Percentiles rank a stretch among this genome's conserved stretches.
phyloP scores from a whole-genome alignment of 192 early-diverging fungal genomes.

The Geosiphon pyriformis region DNA sequence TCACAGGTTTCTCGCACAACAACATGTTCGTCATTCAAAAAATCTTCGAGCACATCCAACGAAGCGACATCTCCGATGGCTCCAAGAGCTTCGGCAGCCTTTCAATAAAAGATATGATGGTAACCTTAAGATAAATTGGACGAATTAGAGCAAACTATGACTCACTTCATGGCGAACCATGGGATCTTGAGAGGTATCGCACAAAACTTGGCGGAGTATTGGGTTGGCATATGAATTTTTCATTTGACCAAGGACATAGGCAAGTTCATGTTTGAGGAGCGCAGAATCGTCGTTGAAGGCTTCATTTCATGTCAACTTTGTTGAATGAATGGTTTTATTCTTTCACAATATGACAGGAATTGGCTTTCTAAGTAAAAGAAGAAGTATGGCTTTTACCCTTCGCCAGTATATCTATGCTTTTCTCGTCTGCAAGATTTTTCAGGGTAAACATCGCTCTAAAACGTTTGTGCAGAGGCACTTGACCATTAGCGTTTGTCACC shows the following conservation, averaged over 20 bases:
- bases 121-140: background rate
- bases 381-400: slow-evolving; percentile 45
- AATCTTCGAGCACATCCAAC: slow-evolving; percentile 68
- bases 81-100: slow-evolving; percentile 92
- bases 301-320: no score
- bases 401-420: slow-evolving; percentile 77
- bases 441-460: slow-evolving; percentile 94
- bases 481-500: slow-evolving; percentile 56
- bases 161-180: slow-evolving; percentile 94
- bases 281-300: slow-evolving; percentile 77
- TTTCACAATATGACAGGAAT: background rate
- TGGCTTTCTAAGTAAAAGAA: background rate
- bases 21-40: slow-evolving; percentile 59
- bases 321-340: background rate
- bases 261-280: slow-evolving; percentile 92
- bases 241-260: slow-evolving; percentile 96
- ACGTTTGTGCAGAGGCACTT: slow-evolving; percentile 70
- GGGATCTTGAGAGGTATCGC: slow-evolving; percentile 63
- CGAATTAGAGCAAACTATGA: background rate
- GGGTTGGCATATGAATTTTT: slow-evolving; percentile 72
- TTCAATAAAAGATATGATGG: background rate
- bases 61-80: slow-evolving; percentile 75
- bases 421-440: slow-evolving; percentile 69
- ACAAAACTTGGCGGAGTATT: slow-evolving; percentile 61
- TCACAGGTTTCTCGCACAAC: slow-evolving; percentile 87